Evolutionary conservation across 257 asterid genomes (phyloP).

Genomic region (Lycium barbarum): DNA sequence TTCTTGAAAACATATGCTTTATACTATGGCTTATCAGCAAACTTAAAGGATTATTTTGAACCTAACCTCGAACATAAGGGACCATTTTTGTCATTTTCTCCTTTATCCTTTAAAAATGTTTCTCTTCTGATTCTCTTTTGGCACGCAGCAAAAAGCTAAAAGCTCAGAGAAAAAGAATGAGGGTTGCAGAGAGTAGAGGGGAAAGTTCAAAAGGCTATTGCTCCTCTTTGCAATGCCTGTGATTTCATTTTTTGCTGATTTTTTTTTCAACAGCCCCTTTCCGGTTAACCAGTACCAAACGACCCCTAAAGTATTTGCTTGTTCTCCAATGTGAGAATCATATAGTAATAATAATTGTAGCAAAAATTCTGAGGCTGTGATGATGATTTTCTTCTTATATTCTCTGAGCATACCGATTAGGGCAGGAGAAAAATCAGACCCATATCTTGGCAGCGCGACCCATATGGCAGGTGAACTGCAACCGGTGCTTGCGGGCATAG

Average conservation of each 20-base stretch:
- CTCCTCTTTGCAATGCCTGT: neutral
- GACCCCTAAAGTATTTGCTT: slow-evolving; percentile 10
- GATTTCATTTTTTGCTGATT: neutral
- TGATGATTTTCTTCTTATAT: neutral
- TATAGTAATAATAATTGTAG: neutral
- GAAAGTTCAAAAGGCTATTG: neutral
- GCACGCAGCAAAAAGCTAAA: too few relatives aligned
- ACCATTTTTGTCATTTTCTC: too few relatives aligned
- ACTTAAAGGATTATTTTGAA: too few relatives aligned
- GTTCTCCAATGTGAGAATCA: neutral
- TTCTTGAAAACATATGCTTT: too few relatives aligned
- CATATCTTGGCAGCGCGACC: slow-evolving; percentile 39
- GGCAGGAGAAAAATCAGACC: neutral
- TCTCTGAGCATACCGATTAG: neutral
- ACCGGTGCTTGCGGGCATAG: neutral
- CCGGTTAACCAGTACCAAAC: neutral
- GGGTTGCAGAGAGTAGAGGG: too few relatives aligned
- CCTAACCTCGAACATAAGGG: too few relatives aligned
- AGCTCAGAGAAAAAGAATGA: too few relatives aligned
- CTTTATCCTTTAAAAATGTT: too few relatives aligned
- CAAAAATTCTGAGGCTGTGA: slow-evolving; percentile 3
- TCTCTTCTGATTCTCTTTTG: too few relatives aligned
- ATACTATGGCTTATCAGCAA: too few relatives aligned
- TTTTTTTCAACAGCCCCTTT: neutral
- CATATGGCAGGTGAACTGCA: neutral